Conservation (phyloP, 1,139 yeast genomes). For the Lodderomyces orthopsilosis region DNA sequence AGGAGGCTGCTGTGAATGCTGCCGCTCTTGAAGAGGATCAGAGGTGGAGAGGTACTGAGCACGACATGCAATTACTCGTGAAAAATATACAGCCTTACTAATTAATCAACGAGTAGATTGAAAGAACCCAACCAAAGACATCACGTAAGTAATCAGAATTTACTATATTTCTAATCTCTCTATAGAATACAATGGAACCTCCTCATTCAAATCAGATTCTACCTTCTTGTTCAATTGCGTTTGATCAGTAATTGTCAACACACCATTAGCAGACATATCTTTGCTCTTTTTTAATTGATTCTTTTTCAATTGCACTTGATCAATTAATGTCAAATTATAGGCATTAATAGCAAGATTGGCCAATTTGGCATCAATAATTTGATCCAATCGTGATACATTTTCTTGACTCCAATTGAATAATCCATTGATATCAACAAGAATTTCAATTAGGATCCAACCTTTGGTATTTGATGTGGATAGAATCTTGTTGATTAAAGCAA, state of each 20-base stretch:
- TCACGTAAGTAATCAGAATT: too few species aligned
- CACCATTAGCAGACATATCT: conserved; percentile 22
- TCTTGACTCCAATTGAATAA: conserved; percentile 57
- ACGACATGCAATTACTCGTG: too few species aligned
- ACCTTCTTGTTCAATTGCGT: conserved; percentile 23
- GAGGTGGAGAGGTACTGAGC: too few species aligned
- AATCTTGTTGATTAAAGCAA: conserved; percentile 31
- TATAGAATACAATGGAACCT: conserved; percentile 50
- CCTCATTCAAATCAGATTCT: conserved; percentile 33
- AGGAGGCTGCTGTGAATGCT: too few species aligned
- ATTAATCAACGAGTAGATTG: too few species aligned
- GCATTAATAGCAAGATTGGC: conserved; percentile 49
- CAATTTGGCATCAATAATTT: conserved; percentile 47
- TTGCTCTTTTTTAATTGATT: conserved; percentile 20
- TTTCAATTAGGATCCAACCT: conserved; percentile 60
- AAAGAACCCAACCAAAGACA: too few species aligned
- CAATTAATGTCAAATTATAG: conserved; percentile 54
- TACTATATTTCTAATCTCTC: conserved; percentile 45
- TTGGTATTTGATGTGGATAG: conserved; percentile 22
- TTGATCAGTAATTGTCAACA: conserved; percentile 35
- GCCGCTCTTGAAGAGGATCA: not conserved
- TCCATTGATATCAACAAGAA: conserved; percentile 72
- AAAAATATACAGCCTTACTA: too few species aligned
- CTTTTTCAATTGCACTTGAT: conserved; percentile 40
- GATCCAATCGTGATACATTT: conserved; percentile 44